These are phyloP conservation scores for Suillus luteus DNA, from an alignment of 768 basidiomycete genomes.

Conservation along the genomic window DNA sequence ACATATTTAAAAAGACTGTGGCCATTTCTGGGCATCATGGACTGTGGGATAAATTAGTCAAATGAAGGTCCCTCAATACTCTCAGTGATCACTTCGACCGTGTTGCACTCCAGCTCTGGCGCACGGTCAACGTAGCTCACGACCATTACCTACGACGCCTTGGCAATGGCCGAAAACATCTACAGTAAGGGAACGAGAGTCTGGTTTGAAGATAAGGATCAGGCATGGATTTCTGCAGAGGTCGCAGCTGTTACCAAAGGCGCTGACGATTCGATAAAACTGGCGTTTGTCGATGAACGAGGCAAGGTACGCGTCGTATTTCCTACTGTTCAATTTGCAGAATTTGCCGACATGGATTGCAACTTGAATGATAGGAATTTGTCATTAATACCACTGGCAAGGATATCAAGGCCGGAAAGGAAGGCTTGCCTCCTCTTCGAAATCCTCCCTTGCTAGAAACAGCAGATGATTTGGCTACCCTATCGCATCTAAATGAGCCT, in stretches of 20 bases:
- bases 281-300: conserved; percentile 87
- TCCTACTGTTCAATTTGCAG: conserved; percentile 14
- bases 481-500: conserved; percentile 97
- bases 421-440: conserved; percentile 86
- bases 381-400: conserved; percentile 76
- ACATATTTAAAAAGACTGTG: too few relatives aligned
- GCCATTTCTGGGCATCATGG: background rate
- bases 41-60: conserved; percentile 7
- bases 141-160: conserved; percentile 20
- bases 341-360: conserved; percentile 3
- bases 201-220: conserved; percentile 94
- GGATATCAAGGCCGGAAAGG: conserved; percentile 78
- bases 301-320: conserved; percentile 66
- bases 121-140: conserved; percentile 14
- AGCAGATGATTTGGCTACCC: conserved; percentile 95
- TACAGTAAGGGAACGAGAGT: conserved; percentile 89
- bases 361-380: conserved; percentile 57
- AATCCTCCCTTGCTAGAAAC: conserved; percentile 97
- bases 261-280: conserved; percentile 74
- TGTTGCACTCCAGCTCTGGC: conserved; percentile 7
- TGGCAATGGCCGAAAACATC: conserved; percentile 84
- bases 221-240: conserved; percentile 92
- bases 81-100: conserved; percentile 3
- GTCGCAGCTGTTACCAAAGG: conserved; percentile 66
- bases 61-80: background rate